Percentiles rank a stretch among this genome's conserved stretches.
These are phyloP conservation scores for Borovskyia barvae DNA, from an alignment of 208 protist species.

Conservation along the genomic window DNA sequence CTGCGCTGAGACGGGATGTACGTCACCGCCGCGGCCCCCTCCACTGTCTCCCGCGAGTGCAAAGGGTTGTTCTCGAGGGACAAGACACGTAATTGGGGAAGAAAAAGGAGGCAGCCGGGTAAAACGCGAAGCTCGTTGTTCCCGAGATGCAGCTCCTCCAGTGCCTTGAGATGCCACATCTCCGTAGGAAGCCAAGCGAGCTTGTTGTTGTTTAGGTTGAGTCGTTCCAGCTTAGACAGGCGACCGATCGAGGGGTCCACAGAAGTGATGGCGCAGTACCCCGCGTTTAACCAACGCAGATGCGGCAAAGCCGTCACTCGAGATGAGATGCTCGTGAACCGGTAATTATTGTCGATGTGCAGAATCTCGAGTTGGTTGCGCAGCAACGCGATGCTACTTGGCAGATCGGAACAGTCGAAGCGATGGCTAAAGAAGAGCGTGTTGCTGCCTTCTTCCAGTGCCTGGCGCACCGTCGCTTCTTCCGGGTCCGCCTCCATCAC, in stretches of 20 bases:
- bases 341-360: constrained; percentile 84
- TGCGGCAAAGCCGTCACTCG: constrained; percentile 54
- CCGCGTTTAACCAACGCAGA: constrained; percentile 67
- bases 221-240: constrained; percentile 56
- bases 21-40: constrained; percentile 38
- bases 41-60: constrained; percentile 36
- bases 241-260: constrained; percentile 49
- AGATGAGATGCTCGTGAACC: constrained; percentile 39
- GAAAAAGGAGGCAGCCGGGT: constrained; percentile 75
- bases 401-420: constrained; percentile 25
- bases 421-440: constrained; percentile 48
- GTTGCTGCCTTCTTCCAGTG: constrained; percentile 35
- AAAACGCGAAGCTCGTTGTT: constrained; percentile 77
- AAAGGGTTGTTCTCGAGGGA: constrained; percentile 80
- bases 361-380: constrained; percentile 67
- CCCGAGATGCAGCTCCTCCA: constrained; percentile 66
- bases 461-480: constrained; percentile 39
- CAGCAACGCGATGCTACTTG: constrained; percentile 36
- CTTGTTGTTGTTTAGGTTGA: constrained; percentile 70
- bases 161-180: constrained; percentile 65
- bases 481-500: constrained; percentile 13
- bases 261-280: constrained; percentile 51
- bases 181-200: constrained; percentile 56
- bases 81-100: constrained; percentile 48
- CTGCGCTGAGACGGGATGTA: constrained; percentile 43